phyloP scores from a whole-genome alignment of 2,329 filamentous ascomycete species.

The Aspergillus carbonarius region DNA sequence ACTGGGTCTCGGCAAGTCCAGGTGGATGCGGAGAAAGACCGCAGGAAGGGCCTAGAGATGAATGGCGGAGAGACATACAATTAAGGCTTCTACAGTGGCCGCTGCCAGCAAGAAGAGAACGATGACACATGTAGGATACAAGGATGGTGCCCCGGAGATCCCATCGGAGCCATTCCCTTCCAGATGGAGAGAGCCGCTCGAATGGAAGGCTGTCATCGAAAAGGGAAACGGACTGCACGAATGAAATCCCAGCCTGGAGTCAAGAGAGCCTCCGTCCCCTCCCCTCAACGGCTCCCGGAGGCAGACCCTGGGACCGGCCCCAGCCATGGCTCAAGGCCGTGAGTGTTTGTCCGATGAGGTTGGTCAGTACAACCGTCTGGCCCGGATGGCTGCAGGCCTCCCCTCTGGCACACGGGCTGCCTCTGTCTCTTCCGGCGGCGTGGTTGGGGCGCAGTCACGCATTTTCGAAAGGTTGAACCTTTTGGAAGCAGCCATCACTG shows the following conservation, averaged over 20 bases:
- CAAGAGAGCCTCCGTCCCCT: conserved; percentile 1
- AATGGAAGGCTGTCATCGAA: not conserved
- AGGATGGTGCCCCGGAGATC: not conserved
- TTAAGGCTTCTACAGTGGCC: not conserved
- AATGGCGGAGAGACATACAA: not conserved
- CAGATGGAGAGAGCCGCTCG: not conserved
- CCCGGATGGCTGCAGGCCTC: conserved; percentile 25
- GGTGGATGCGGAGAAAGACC: no score
- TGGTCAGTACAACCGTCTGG: conserved; percentile 24
- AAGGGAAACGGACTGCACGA: not conserved
- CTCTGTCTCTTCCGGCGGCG: conserved; percentile 7
- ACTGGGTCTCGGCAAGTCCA: not conserved
- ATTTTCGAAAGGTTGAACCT: not conserved
- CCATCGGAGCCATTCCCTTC: not conserved
- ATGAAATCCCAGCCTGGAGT: not conserved
- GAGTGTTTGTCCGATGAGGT: conserved; percentile 25
- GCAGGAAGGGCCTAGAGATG: not conserved
- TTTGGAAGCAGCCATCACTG: not conserved
- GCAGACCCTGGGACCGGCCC: conserved; percentile 1
- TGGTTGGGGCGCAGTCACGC: conserved; percentile 2
- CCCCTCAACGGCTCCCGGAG: no score
- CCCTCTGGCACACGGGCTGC: conserved; percentile 11
- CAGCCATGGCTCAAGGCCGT: conserved; percentile 8
- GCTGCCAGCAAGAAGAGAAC: not conserved
- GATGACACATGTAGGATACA: not conserved